These are phyloP conservation scores for Verticillium tricorpus DNA, from an alignment of 2,329 filamentous ascomycete genomes.

Conservation along the genomic window DNA sequence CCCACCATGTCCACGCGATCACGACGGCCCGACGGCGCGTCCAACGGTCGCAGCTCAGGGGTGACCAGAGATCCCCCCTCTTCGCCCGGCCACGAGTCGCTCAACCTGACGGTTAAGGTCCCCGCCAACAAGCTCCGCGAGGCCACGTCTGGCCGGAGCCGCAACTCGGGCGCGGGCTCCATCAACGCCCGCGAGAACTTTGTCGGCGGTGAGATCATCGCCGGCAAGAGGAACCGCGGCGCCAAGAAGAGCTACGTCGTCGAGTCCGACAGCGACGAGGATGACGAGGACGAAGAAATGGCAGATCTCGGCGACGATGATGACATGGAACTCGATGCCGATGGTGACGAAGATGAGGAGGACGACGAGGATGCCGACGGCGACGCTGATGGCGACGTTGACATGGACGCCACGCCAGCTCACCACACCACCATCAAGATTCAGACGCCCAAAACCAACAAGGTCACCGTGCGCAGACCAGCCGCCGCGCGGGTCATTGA, in stretches of 20 bases:
- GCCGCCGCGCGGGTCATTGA: constrained; percentile 12
- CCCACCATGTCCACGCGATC: constrained; percentile 46
- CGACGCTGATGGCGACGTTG: constrained; percentile 37
- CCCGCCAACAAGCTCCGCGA: constrained; percentile 48
- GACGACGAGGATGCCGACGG: constrained; percentile 29
- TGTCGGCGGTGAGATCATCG: constrained; percentile 41
- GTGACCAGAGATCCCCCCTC: constrained; percentile 39
- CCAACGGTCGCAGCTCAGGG: constrained; percentile 8
- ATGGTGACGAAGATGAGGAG: constrained; percentile 16
- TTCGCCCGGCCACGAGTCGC: constrained; percentile 41
- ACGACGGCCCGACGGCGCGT: constrained; percentile 39
- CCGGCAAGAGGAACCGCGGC: constrained; percentile 48
- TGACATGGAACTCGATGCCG: constrained; percentile 31
- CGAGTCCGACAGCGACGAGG: constrained; percentile 47
- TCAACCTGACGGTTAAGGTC: constrained; percentile 48
- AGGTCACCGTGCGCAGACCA: constrained; percentile 7
- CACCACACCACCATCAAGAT: constrained; percentile 12
- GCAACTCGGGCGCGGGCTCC: constrained; percentile 22
- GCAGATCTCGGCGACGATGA: constrained; percentile 29
- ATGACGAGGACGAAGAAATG: constrained; percentile 34
- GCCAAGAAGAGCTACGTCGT: constrained; percentile 58
- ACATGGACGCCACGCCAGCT: constrained; percentile 33
- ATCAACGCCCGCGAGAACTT: constrained; percentile 30
- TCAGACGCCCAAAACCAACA: constrained; percentile 11
- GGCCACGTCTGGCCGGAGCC: constrained; percentile 35